Conservation (phyloP, 805 yeast species). For the Wickerhamiella dianesei region DNA sequence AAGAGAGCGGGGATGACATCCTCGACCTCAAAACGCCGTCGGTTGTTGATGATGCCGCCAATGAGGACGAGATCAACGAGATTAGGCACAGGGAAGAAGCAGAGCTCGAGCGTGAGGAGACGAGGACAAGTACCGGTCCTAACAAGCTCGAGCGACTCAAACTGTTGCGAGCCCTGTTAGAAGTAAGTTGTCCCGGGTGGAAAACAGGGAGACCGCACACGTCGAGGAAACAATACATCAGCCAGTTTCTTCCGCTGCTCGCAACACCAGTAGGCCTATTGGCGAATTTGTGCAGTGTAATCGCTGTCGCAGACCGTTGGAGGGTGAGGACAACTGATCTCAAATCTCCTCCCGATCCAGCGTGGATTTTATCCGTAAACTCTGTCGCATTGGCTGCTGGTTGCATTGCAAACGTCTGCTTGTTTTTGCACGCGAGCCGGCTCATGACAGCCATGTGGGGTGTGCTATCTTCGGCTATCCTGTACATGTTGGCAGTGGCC, state of each 20-base stretch:
- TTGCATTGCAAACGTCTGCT: constrained; percentile 49
- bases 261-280: constrained; percentile 16
- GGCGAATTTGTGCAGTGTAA: constrained; percentile 15
- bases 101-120: not conserved
- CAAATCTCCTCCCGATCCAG: constrained; percentile 6
- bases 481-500: constrained; percentile 50
- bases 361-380: constrained; percentile 42
- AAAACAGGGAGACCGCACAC: not conserved
- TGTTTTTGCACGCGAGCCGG: constrained; percentile 56
- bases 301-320: constrained; percentile 16
- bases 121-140: too few relatives aligned
- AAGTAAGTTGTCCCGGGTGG: not conserved
- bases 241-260: constrained; percentile 1
- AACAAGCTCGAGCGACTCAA: not conserved
- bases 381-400: constrained; percentile 53
- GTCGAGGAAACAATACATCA: not conserved
- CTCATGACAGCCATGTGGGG: constrained; percentile 38
- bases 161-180: not conserved
- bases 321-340: constrained; percentile 1
- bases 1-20: too few relatives aligned
- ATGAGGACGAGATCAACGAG: not conserved
- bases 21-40: not conserved
- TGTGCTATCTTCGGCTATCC: constrained; percentile 18
- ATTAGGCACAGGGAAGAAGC: not conserved
- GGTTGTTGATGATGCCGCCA: not conserved